Base-by-base conservation (phyloP, 2,329 filamentous ascomycete genomes). In the Neonectria magnoliae region DNA sequence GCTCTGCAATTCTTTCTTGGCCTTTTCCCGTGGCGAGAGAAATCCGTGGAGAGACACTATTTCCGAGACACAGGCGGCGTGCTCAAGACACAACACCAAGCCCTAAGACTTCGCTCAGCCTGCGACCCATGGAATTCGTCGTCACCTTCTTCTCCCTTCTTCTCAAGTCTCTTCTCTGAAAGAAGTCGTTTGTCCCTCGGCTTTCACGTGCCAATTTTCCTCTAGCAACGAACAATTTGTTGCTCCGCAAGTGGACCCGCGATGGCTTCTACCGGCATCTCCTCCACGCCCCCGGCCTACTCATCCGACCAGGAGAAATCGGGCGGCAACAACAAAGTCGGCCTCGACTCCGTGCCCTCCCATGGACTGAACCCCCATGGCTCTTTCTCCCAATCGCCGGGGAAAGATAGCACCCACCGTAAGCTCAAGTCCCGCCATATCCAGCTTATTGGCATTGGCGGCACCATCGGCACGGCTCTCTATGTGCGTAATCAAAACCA, bases 381-480 rank as follows among this genome's bases (percentile, higher is more conserved):
- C 13, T 57, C 62, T 0, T 48, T 64, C 59, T 57, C 52, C 13
- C 38, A 27, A 9, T 16, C 44, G n/a, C 33, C n/a, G 3, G 29
- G 53, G 33, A 25, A 62, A 0, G 71, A 73, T 53, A 42, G 63
- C 6, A 87, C 84, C 1, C 83, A 87, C 55, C 82, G 86, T 51
- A 82, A 77, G 62, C 82, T 88, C 66, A 87, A 87, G 74, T 77
- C 84, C 22, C 82, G 86, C 1, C 85, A 88, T 68, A 87, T 88
- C 50, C 86, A 88, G 71, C 78, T 88, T 33, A 87, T 88, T 71
- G 88, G 85, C 33, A 90, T 90, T 62, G 88, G 88, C 42, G 88
- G 88, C 0, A 89, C 88, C 7, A 90, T 90, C 66, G 88, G 88
- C 18, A 90, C 87, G 1, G 87, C 85, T 16, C 78, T 90, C 3